Evolutionary conservation across 2,329 filamentous ascomycete genomes (phyloP).

Genomic region (Polychaeton citri): DNA sequence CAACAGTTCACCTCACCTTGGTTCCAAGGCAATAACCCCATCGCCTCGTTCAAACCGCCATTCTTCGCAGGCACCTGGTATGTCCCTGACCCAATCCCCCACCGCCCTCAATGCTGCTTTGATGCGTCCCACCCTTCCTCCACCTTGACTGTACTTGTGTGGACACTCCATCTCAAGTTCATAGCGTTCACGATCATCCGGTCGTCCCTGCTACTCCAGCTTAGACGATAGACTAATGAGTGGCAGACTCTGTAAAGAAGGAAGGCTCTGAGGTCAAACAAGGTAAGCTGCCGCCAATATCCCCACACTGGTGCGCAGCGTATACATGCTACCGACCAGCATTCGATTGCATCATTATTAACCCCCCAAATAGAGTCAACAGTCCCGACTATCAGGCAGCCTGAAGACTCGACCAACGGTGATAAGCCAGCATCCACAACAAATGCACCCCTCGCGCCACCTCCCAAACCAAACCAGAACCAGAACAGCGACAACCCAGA

Average conservation of each 20-base stretch:
- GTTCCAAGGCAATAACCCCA: slow-evolving; percentile 12
- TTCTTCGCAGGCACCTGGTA: slow-evolving; percentile 13
- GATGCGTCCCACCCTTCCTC: too few species aligned
- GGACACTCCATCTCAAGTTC: too few species aligned
- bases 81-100: slow-evolving; percentile 4
- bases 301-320: too few species aligned
- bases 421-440: slow-evolving; percentile 22
- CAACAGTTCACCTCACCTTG: slow-evolving; percentile 14
- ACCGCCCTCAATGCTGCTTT: neutral
- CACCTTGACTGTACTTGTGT: too few species aligned
- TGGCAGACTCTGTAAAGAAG: neutral
- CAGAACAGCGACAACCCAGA: slow-evolving; percentile 30
- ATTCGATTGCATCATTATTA: too few species aligned
- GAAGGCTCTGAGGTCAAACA: neutral
- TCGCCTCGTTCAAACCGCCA: slow-evolving; percentile 14
- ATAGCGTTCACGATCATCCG: too few species aligned
- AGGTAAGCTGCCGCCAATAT: neutral
- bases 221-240: neutral
- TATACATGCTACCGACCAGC: too few species aligned
- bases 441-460: slow-evolving; percentile 39
- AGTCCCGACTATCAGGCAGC: slow-evolving; percentile 22
- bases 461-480: slow-evolving; percentile 31
- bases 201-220: too few species aligned
- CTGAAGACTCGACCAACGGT: slow-evolving; percentile 16
- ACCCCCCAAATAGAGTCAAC: too few species aligned